phyloP scores from a whole-genome alignment of 202 grass and related monocot species.

The Zizania palustris region DNA sequence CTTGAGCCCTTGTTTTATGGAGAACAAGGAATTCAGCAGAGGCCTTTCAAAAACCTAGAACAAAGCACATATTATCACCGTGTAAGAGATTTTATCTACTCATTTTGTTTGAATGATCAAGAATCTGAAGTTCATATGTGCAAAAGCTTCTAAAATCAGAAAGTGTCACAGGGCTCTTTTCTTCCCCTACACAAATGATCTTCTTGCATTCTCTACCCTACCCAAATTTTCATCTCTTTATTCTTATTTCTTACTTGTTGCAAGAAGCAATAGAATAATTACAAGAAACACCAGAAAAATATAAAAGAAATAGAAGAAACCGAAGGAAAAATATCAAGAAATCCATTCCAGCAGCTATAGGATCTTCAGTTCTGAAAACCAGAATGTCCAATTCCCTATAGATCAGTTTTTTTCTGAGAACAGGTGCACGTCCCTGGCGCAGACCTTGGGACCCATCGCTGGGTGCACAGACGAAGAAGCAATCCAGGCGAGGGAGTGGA shows the following conservation, averaged over 20 bases:
- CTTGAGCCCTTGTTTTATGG: constrained; percentile 31
- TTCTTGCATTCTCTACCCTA: background rate
- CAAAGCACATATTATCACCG: background rate
- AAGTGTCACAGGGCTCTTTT: background rate
- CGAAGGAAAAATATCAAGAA: background rate
- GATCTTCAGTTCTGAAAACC: no score
- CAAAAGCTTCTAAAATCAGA: background rate
- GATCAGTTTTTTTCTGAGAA: no score
- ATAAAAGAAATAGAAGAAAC: background rate
- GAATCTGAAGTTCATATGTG: background rate
- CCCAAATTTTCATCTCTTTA: background rate
- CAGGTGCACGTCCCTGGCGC: no score
- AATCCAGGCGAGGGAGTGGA: no score
- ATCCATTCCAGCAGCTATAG: no score
- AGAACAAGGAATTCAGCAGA: constrained; percentile 8
- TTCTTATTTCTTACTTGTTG: background rate
- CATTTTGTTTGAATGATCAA: background rate
- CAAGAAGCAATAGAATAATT: background rate
- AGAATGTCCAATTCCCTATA: no score
- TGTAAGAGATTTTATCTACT: background rate
- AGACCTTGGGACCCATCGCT: no score
- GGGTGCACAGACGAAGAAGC: no score
- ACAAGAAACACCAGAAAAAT: background rate
- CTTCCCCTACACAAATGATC: background rate
- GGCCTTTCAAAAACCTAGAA: constrained; percentile 37